These are phyloP conservation scores for Heritiera fomes DNA, from an alignment of 345 rosid species.

Conservation along the genomic window DNA sequence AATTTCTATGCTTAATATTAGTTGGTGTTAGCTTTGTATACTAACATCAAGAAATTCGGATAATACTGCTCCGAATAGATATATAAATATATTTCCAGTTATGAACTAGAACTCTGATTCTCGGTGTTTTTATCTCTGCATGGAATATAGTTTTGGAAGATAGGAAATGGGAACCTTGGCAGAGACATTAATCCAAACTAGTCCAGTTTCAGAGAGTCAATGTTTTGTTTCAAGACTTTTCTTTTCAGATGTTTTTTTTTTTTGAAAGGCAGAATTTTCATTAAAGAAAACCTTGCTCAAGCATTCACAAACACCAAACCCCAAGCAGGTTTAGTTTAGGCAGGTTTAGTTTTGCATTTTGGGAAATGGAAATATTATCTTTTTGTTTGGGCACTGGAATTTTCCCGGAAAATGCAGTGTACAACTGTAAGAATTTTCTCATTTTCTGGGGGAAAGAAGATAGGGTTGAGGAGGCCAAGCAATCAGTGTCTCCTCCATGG, in stretches of 20 bases:
- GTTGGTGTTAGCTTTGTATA: neutral
- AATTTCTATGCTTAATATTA: neutral
- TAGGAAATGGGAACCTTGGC: too few species aligned
- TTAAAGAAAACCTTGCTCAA: too few species aligned
- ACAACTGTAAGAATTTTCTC: conserved; percentile 7
- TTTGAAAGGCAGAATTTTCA: too few species aligned
- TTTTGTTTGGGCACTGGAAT: conserved; percentile 5
- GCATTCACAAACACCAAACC: too few species aligned
- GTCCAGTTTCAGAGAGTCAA: neutral
- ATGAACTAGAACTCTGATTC: neutral
- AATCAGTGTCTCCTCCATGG: conserved; percentile 20
- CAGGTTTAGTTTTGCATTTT: conserved; percentile 5
- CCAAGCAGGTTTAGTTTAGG: neutral
- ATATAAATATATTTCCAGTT: neutral
- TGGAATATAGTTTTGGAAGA: neutral
- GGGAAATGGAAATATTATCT: neutral
- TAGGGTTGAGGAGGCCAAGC: neutral
- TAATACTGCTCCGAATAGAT: neutral
- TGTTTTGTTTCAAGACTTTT: neutral
- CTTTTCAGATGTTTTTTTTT: too few species aligned
- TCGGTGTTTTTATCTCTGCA: neutral
- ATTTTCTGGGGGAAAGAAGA: neutral
- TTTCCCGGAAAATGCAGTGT: conserved; percentile 6
- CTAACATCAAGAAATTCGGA: neutral
- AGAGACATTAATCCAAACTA: too few species aligned